Percentiles rank a stretch among this genome's conserved stretches.
phyloP scores from a whole-genome alignment of 495 filamentous ascomycete genomes.

The Xylona heveae region DNA sequence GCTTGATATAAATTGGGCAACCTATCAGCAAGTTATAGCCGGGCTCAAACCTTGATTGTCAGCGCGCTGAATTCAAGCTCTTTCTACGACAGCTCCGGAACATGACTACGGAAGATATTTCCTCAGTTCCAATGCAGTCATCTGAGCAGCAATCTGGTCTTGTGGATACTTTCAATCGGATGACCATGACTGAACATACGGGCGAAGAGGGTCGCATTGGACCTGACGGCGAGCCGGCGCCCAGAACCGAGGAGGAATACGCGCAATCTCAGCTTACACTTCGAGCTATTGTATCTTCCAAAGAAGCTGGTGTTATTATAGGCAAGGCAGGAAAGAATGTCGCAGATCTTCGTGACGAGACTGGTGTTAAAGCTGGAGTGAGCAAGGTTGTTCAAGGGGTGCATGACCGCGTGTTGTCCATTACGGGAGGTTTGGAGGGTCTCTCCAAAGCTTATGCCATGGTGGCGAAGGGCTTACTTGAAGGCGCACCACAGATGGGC shows the following conservation, averaged over 20 bases:
- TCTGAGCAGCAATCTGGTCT: slow-evolving; percentile 12
- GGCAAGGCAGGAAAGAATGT: slow-evolving; percentile 98
- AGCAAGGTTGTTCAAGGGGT: slow-evolving; percentile 97
- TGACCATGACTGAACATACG: slow-evolving; percentile 13
- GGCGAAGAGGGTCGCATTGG: slow-evolving; percentile 9
- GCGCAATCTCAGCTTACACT: slow-evolving; percentile 76
- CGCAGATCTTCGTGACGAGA: slow-evolving; percentile 88
- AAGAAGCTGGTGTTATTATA: slow-evolving; percentile 96
- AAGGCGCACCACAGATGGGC: slow-evolving; percentile 83
- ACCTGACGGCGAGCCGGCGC: slow-evolving; percentile 13
- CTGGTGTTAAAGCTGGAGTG: slow-evolving; percentile 90
- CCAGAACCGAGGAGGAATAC: slow-evolving; percentile 78
- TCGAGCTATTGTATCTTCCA: slow-evolving; percentile 92
- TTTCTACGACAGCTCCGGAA: too few species aligned
- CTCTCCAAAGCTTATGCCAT: slow-evolving; percentile 83
- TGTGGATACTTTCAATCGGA: slow-evolving; percentile 13
- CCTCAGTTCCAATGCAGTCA: too few species aligned
- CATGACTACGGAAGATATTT: too few species aligned
- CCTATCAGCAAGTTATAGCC: too few species aligned
- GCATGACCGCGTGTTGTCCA: slow-evolving; percentile 88
- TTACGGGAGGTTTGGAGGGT: slow-evolving; percentile 68
- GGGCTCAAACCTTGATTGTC: too few species aligned
- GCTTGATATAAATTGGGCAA: too few species aligned
- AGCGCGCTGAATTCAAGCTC: too few species aligned
- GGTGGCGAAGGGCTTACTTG: slow-evolving; percentile 73